Evolutionary conservation across 1,284 basidiomycete genomes (phyloP), one percentile per base, ranked within the genome.

Genomic region (Psilocybe mexicana): DNA sequence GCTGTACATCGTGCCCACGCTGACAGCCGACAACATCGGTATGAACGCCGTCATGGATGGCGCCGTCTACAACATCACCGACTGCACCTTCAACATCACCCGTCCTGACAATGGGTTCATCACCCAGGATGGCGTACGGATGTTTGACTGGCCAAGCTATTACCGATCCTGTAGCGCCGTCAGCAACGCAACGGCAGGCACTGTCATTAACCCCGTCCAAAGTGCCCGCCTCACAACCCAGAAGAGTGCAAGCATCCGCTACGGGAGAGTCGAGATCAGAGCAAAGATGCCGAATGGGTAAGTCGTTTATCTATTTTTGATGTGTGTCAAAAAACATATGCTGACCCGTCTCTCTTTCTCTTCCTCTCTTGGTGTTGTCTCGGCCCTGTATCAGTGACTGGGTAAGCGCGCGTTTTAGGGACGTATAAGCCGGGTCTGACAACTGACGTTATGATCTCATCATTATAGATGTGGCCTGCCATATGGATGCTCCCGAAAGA

Each of bases 401-500:
- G 74, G 73, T 74, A 62, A 62, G 65, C 60, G 44, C 23, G 18
- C 42, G 23, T 3, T 49, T 26, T 36, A 40, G 10, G 12, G n/a
- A 40, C 38, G n/a, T 40, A 11, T n/a, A 40, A 40, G 10, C 38
- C 38, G 38, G 38, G 38, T 40, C 38, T 61, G 30, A n/a, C 35
- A 10, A 44, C n/a, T 44, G 25, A 44, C 43, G n/a, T 6, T 44
- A 11, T 44, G 43, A 44, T 24, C 43, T 46, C 44, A 12, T 46
- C 12, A 14, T 46, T 59, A 26, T 86, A 90, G 92, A 73, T 94
- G 52, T 94, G 92, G 92, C 92, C 92, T 1, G 87, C 89, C 0
- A 83, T 94, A 58, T 91, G 88, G 87, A 88, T 94, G 90, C 71
- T 92, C 55, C 92, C 92, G 14, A 79, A 78, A 58, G 76, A 88